These are phyloP conservation scores for Hyaloraphidium curvatum DNA, from an alignment of 192 early-diverging fungal genomes.

Conservation along the genomic window DNA sequence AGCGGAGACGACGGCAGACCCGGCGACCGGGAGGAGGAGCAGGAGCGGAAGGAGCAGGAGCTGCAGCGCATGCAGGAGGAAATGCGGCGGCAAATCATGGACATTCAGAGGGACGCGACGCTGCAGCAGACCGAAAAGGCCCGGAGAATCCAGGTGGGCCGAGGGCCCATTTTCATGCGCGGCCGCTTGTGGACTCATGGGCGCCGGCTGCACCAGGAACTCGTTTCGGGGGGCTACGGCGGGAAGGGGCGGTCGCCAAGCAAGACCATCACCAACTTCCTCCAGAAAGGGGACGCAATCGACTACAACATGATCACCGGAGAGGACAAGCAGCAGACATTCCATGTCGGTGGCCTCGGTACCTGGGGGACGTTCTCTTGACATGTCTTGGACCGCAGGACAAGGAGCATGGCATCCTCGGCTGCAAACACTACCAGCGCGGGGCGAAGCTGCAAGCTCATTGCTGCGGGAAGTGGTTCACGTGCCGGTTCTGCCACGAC, in stretches of 20 bases:
- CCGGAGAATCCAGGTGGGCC: conserved; percentile 42
- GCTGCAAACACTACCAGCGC: conserved; percentile 64
- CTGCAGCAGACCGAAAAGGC: conserved; percentile 40
- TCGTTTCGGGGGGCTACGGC: conserved; percentile 27
- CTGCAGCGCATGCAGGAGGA: conserved; percentile 16
- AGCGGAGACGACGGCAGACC: neutral
- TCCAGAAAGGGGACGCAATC: conserved; percentile 15
- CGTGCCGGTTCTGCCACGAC: conserved; percentile 66
- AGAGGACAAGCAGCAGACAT: conserved; percentile 23
- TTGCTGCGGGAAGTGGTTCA: conserved; percentile 51
- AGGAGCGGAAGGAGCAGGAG: conserved; percentile 11
- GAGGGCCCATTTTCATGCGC: neutral
- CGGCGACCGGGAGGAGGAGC: conserved; percentile 5
- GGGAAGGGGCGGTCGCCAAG: conserved; percentile 18
- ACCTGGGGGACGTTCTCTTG: neutral
- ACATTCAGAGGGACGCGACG: conserved; percentile 31
- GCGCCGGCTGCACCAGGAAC: conserved; percentile 18
- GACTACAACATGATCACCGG: conserved; percentile 23
- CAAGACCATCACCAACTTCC: conserved; percentile 8
- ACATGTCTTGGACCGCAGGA: conserved; percentile 17
- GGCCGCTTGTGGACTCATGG: neutral
- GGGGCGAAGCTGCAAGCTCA: conserved; percentile 50
- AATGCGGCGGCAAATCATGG: conserved; percentile 41
- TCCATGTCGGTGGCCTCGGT: conserved; percentile 15
- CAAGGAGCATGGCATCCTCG: conserved; percentile 25